These are phyloP conservation scores for Coelastrella sp. DNA, from an alignment of 139 green algal genomes.

Conservation along the genomic window DNA sequence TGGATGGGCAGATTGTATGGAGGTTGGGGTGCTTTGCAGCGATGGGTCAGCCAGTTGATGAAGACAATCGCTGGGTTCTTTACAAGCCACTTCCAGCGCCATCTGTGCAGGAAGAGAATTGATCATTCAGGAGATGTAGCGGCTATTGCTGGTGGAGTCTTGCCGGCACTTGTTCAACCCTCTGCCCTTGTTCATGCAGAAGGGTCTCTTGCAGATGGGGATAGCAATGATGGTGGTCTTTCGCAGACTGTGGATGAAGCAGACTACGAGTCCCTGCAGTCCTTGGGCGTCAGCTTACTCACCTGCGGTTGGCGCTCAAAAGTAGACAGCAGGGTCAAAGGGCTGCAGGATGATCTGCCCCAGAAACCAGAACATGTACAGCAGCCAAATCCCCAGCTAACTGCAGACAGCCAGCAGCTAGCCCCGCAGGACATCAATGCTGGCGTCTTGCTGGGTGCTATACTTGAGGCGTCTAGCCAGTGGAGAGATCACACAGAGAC, in stretches of 20 bases:
- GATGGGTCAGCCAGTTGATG: no score
- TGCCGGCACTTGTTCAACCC: neutral
- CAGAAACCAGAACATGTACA: neutral
- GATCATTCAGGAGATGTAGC: no score
- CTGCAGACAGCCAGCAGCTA: no score
- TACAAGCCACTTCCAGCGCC: no score
- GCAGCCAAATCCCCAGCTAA: neutral
- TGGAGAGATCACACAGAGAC: no score
- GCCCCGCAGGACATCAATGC: neutral
- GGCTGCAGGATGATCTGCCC: neutral
- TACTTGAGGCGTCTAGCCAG: no score
- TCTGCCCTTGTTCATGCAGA: neutral
- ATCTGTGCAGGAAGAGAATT: no score
- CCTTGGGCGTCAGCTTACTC: neutral
- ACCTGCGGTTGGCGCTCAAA: neutral
- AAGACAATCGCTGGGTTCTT: no score
- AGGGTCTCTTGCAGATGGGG: neutral
- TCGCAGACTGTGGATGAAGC: neutral
- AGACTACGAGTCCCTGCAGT: neutral
- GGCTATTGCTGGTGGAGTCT: neutral
- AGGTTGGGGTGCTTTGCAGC: no score
- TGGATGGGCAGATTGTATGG: neutral
- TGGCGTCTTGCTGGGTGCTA: neutral
- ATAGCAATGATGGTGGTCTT: no score
- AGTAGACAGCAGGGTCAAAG: neutral